Evolutionary conservation across 1,284 basidiomycete genomes (phyloP).

Genomic region (Cutaneotrichosporon cyanovorans): DNA sequence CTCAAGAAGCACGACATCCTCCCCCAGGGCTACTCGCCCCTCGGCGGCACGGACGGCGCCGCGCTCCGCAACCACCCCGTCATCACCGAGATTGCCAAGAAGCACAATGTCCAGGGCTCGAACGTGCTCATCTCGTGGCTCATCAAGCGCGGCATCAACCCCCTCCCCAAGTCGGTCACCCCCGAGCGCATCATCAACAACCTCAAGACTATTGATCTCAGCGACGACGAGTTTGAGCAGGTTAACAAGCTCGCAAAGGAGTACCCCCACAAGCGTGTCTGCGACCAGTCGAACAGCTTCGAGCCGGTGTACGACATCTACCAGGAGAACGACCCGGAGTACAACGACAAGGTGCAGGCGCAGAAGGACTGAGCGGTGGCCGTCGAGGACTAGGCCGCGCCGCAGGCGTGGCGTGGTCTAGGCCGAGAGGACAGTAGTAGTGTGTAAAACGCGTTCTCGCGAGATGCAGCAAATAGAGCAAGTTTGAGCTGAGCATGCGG

Average conservation of each 20-base stretch:
- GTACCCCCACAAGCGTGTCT: slow-evolving; percentile 37
- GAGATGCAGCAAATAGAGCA: too few relatives aligned
- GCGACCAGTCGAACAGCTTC: slow-evolving; percentile 36
- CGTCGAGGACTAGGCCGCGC: too few relatives aligned
- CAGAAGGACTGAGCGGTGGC: background rate
- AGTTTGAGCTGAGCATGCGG: too few relatives aligned
- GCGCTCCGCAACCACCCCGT: slow-evolving; percentile 58
- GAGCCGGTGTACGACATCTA: slow-evolving; percentile 40
- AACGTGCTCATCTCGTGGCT: slow-evolving; percentile 73
- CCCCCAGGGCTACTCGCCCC: slow-evolving; percentile 70
- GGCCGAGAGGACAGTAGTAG: too few relatives aligned
- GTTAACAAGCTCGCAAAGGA: slow-evolving; percentile 33
- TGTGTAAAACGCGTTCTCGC: too few relatives aligned
- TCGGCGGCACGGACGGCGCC: slow-evolving; percentile 61
- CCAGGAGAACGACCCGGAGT: slow-evolving; percentile 53
- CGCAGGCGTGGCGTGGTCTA: too few relatives aligned
- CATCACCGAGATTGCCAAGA: slow-evolving; percentile 56
- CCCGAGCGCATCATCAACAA: slow-evolving; percentile 45
- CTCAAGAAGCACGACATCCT: slow-evolving; percentile 54
- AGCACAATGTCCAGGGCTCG: slow-evolving; percentile 65
- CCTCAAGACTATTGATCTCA: slow-evolving; percentile 38
- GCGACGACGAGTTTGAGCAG: slow-evolving; percentile 36
- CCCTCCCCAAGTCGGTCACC: slow-evolving; percentile 48
- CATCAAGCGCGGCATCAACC: slow-evolving; percentile 61
- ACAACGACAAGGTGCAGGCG: slow-evolving; percentile 40